phyloP scores from a whole-genome alignment of 2,329 filamentous ascomycete genomes.

The Cucurbitaria berberidis region DNA sequence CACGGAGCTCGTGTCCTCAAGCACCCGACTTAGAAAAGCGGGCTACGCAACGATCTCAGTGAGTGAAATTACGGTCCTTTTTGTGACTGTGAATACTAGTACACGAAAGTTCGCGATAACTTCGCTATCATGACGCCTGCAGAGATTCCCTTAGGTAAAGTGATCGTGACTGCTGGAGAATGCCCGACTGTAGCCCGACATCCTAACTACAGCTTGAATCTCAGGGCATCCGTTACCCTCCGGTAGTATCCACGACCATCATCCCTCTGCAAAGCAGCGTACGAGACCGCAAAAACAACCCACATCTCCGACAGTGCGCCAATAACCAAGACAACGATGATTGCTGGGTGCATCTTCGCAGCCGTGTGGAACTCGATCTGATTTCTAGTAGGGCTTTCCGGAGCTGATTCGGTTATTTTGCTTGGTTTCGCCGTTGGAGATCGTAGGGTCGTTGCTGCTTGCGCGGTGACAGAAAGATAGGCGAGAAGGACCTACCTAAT shows the following conservation, averaged over 20 bases:
- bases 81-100: no score
- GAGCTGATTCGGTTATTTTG: not conserved
- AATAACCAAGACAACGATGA: slow-evolving; percentile 1
- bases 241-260: slow-evolving; percentile 3
- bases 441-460: not conserved
- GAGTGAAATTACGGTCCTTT: no score
- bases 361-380: not conserved
- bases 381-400: not conserved
- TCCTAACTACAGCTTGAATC: not conserved
- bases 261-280: slow-evolving; percentile 7
- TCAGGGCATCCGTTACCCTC: slow-evolving; percentile 3
- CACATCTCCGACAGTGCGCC: slow-evolving; percentile 7
- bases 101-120: no score
- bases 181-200: no score
- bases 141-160: no score
- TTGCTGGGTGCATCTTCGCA: not conserved
- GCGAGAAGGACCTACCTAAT: not conserved
- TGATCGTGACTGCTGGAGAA: no score
- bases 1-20: not conserved
- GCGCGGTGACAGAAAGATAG: not conserved
- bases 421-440: not conserved
- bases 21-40: no score
- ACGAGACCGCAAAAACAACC: slow-evolving; percentile 13
- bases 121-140: no score
- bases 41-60: no score